Conservation (phyloP, 2,329 filamentous ascomycete species). For the Trichoderma cornu-damae region DNA sequence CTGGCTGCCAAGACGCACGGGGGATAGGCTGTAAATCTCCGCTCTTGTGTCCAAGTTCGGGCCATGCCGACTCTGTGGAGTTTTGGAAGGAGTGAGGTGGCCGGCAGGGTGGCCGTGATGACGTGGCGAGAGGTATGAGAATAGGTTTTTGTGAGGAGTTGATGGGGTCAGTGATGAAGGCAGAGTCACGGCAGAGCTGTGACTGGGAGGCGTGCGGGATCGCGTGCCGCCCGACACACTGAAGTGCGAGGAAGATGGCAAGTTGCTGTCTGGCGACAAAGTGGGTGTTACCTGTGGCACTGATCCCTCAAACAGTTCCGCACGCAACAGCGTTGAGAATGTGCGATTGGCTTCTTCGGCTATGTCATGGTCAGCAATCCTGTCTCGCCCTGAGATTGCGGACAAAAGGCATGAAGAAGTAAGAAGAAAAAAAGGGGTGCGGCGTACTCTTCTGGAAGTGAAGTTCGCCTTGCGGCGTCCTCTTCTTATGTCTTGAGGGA, state of each 20-base stretch:
- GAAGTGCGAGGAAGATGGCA: conserved; percentile 46
- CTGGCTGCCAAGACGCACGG: conserved; percentile 87
- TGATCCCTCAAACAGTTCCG: conserved; percentile 86
- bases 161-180: conserved; percentile 79
- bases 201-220: conserved; percentile 75
- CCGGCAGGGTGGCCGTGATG: conserved; percentile 65
- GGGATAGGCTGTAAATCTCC: conserved; percentile 92
- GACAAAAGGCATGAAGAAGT: no score
- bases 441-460: conserved; percentile 85
- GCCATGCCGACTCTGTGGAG: conserved; percentile 80
- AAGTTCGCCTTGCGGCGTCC: conserved; percentile 80
- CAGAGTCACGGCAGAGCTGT: conserved; percentile 54
- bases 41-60: conserved; percentile 84
- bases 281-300: conserved; percentile 73
- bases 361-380: conserved; percentile 27
- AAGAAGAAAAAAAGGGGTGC: conserved; percentile 19
- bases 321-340: conserved; percentile 79
- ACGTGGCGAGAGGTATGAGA: conserved; percentile 77
- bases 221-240: conserved; percentile 61
- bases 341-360: conserved; percentile 93
- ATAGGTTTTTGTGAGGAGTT: conserved; percentile 95
- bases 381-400: no score
- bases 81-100: conserved; percentile 84
- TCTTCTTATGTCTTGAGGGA: conserved; percentile 77
- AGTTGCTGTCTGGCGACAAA: conserved; percentile 54